Base-by-base conservation (phyloP, 805 yeast genomes). In the Lipomyces yamadae region DNA sequence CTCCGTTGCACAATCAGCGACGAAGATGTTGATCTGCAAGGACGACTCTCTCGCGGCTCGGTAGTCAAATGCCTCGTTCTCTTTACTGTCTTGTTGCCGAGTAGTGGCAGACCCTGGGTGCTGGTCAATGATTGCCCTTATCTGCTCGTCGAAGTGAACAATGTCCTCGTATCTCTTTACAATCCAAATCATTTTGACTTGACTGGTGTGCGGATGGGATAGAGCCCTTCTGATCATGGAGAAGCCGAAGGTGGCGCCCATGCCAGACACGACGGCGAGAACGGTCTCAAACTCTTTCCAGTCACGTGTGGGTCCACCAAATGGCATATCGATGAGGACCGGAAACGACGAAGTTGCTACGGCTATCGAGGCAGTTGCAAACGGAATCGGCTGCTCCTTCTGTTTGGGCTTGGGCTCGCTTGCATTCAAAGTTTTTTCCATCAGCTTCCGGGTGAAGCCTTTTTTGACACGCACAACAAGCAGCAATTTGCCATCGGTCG, bases 211-310 rank as follows among this genome's bases (percentile, higher is more conserved):
- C 10, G 53, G 2, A 4, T 30, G n/a, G 7, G 24, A 32, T 8
- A 65, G 34, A 4, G 52, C 57, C 11, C 55, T 65, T 8, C 58
- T 61, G 13, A 52, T 34, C 8, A 81, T 77, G 0, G 85, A 83
- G 60, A 83, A 75, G 2, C 78, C 75, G 70, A 78, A 81, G 0
- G 86, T 78, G 7, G 80, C 81, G 3, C 87, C 87, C 1, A 83
- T 77, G 0, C 86, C 86, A 3, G 82, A 80, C 11, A 77, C 77
- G 18, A 83, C 65, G 50, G 83, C 79, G 2, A 80, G 60, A 10
- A 75, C 76, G 13, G 80, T 67, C 59, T 83, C 85, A 70, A 84
- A 84, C 7, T 79, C 75, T 8, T 76, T 72, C 39, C 82, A 74
- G 3, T 82, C 80, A 63, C 83, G 83, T 52, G 76, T 76, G 18